A percentile compares a stretch with the other conserved stretches of the same genome.
Conservation (phyloP, 495 filamentous ascomycete genomes). For the Ramalina peruviana region DNA sequence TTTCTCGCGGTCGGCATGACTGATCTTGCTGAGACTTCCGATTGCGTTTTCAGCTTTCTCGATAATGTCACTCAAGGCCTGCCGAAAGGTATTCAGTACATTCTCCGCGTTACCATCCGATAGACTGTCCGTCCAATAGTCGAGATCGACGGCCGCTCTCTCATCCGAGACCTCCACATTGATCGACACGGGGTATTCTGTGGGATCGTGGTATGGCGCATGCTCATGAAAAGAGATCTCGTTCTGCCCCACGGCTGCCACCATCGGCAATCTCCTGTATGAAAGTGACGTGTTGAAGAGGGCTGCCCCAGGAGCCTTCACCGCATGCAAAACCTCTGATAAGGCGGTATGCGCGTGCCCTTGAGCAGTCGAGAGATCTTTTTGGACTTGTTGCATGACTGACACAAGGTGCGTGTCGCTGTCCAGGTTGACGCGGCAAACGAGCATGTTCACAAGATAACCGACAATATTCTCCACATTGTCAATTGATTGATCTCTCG, state of each 20-base stretch:
- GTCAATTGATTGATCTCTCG: slow-evolving; percentile 33
- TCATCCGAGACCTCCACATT: slow-evolving; percentile 38
- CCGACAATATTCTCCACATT: slow-evolving; percentile 35
- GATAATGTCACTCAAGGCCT: slow-evolving; percentile 30
- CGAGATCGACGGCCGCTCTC: slow-evolving; percentile 34
- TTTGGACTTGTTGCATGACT: slow-evolving; percentile 29
- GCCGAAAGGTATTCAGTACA: slow-evolving; percentile 34
- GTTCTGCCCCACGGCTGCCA: slow-evolving; percentile 12
- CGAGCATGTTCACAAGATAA: slow-evolving; percentile 39
- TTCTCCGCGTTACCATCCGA: slow-evolving; percentile 37
- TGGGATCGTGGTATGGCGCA: slow-evolving; percentile 37
- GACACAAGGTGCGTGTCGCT: slow-evolving; percentile 16
- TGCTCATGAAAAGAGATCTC: slow-evolving; percentile 27
- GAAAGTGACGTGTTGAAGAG: slow-evolving; percentile 34
- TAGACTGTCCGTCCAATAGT: slow-evolving; percentile 41
- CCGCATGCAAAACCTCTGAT: slow-evolving; percentile 38
- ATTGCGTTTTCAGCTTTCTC: slow-evolving; percentile 21
- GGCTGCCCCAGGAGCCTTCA: slow-evolving; percentile 25
- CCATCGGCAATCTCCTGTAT: slow-evolving; percentile 27
- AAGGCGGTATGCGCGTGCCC: slow-evolving; percentile 34
- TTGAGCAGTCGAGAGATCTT: slow-evolving; percentile 35
- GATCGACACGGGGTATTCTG: slow-evolving; percentile 40
- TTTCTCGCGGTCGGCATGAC: slow-evolving; percentile 23
- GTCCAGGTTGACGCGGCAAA: slow-evolving; percentile 33
- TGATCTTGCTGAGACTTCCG: slow-evolving; percentile 26